Evolutionary conservation across 2,329 filamentous ascomycete genomes (phyloP).

Genomic region (Pseudocercospora fuligena): DNA sequence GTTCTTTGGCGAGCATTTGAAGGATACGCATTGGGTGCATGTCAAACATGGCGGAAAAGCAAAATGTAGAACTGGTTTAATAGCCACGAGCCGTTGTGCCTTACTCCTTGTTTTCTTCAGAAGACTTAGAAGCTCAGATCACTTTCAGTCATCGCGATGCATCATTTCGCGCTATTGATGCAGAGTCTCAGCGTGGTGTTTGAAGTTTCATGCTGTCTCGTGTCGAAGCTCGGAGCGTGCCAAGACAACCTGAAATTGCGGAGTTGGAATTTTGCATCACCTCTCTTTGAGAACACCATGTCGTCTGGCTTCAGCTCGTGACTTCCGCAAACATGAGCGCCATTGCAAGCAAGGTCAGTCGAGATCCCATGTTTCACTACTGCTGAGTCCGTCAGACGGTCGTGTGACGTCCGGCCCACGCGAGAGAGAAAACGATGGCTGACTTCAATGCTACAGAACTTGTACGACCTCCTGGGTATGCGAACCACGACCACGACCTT

Average conservation of each 20-base stretch:
- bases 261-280: not conserved
- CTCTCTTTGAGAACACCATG: conserved; percentile 25
- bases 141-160: not conserved
- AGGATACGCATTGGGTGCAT: not conserved
- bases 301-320: conserved; percentile 30
- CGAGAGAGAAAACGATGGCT: conserved; percentile 30
- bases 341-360: conserved; percentile 34
- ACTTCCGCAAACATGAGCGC: conserved; percentile 26
- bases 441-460: conserved; percentile 68
- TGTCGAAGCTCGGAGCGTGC: conserved; percentile 2
- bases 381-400: not conserved
- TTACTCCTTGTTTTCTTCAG: not conserved
- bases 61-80: not conserved
- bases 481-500: conserved; percentile 17
- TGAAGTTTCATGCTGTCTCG: not conserved
- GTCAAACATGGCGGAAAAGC: not conserved
- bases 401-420: conserved; percentile 4
- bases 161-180: not conserved
- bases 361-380: not conserved
- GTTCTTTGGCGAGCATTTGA: conserved; percentile 2
- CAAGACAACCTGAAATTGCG: not conserved
- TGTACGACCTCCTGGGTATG: conserved; percentile 97
- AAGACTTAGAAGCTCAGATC: not conserved
- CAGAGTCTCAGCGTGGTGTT: not conserved
- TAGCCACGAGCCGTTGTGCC: not conserved